Base-by-base conservation (phyloP, 192 early-diverging fungal species). In the Chytriomyces sp. region DNA sequence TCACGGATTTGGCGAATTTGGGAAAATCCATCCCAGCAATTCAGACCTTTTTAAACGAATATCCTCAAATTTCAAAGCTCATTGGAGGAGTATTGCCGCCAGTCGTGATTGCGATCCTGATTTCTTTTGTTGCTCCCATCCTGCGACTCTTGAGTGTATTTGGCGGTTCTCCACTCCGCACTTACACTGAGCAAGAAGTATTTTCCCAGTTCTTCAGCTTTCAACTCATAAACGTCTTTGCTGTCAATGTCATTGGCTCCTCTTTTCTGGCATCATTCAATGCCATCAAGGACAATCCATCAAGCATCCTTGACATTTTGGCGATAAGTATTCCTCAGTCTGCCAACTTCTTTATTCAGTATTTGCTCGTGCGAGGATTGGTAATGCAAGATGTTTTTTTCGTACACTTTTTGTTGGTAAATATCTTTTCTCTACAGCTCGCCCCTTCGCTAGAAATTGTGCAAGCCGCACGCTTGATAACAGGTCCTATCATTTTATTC, bases 291-390 rank as follows among this genome's bases (percentile, higher is more conserved):
- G 82, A 89, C 11, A 80, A 88, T 35, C 89, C 91, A n/a, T 47
- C 72, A 4, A 47, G 62, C 1, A 79, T 89, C 45, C 72, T 91
- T 69, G 67, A 68, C 7, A 85, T 83, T 23, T 67, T 93, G 4
- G 87, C 89, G n/a, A 53, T 72, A 45, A 85, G 87, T 5, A 86
- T 97, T 1, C 96, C 96, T 7, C 77, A 84, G 49, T 91, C 91
- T 3, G 91, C 93, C 2, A 91, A 88, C 62, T 95, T 93, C 81
- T 96, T 95, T 67, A 87, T 95, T 45, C 94, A 93, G 35, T 97
- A 94, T 80, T 88, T 96, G 35, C 79, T 96, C 77, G 85, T 97
- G 26, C 87, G 88, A 18, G 84, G 90, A 4, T 84, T 94, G 24
- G 69, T 78, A 62, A 71, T 68, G 6, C 11, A 35, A 35, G 0